Evolutionary conservation across 75 land plant genomes (phyloP).

Genomic region (Pinus albicaulis): DNA sequence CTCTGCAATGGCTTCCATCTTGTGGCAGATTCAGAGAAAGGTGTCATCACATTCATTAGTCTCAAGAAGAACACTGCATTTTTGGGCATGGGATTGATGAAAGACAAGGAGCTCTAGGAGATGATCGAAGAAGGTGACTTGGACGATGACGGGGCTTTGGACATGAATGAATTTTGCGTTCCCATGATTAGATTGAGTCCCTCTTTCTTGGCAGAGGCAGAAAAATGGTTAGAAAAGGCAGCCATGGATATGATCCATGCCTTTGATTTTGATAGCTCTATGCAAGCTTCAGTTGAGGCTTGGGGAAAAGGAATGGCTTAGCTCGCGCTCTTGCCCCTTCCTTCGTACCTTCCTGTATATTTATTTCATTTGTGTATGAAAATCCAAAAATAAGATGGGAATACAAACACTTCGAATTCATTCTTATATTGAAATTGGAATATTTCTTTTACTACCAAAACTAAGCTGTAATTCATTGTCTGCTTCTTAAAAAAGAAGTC

Average conservation of each 20-base stretch:
- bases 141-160: constrained; percentile 57
- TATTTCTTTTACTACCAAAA: too few species aligned
- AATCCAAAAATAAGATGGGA: too few species aligned
- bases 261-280: too few species aligned
- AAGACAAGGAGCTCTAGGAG: constrained; percentile 45
- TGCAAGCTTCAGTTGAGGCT: too few species aligned
- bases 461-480: too few species aligned
- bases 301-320: too few species aligned
- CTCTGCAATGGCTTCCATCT: constrained; percentile 67
- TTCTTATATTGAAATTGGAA: too few species aligned
- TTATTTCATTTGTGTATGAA: too few species aligned
- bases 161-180: constrained; percentile 54
- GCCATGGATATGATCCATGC: too few species aligned
- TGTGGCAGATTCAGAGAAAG: constrained; percentile 39
- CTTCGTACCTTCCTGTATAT: too few species aligned
- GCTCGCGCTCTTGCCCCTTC: too few species aligned
- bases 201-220: constrained; percentile 32
- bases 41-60: constrained; percentile 65
- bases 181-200: constrained; percentile 71
- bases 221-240: constrained; percentile 13
- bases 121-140: constrained; percentile 63
- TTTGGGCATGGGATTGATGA: constrained; percentile 46
- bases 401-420: too few species aligned
- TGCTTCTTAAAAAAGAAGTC: constrained; percentile 3
- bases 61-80: constrained; percentile 45